These are phyloP conservation scores for Epichloe gansuensis DNA, from an alignment of 2,329 filamentous ascomycete species.

Conservation along the genomic window DNA sequence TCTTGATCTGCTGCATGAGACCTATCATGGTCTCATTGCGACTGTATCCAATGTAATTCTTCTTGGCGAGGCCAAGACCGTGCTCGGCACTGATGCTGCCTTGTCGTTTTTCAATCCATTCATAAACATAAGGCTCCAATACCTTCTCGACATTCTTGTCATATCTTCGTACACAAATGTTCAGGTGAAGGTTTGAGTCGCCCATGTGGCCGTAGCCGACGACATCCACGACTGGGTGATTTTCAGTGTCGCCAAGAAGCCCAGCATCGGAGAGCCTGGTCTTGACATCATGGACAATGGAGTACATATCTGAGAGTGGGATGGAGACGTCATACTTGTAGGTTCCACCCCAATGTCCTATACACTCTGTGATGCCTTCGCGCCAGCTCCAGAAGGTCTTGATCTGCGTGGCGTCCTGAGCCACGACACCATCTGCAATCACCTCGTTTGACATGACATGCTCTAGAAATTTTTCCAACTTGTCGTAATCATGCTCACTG, in stretches of 20 bases:
- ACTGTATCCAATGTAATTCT: conserved; percentile 88
- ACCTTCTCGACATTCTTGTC: conserved; percentile 76
- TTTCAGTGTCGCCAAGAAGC: conserved; percentile 62
- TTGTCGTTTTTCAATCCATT: conserved; percentile 80
- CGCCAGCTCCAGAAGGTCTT: conserved; percentile 80
- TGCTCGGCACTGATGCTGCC: conserved; percentile 97
- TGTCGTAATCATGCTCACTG: conserved; percentile 81
- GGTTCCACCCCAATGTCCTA: conserved; percentile 83
- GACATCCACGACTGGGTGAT: conserved; percentile 73
- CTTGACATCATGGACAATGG: conserved; percentile 74
- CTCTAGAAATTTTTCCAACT: conserved; percentile 82
- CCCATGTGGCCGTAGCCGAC: conserved; percentile 98
- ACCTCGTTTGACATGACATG: conserved; percentile 81
- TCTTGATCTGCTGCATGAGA: conserved; percentile 92
- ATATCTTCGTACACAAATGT: conserved; percentile 71
- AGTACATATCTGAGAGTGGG: conserved; percentile 75
- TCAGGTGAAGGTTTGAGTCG: conserved; percentile 88
- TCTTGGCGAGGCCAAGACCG: conserved; percentile 87
- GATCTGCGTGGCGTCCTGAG: conserved; percentile 85
- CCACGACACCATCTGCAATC: conserved; percentile 78
- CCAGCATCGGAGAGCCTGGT: conserved; percentile 60
- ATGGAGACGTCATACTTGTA: conserved; percentile 99
- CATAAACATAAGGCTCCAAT: conserved; percentile 91
- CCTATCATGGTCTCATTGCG: conserved; percentile 74
- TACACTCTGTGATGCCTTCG: conserved; percentile 80